Evolutionary conservation across 306 rosid genomes (phyloP).

Genomic region (Glycine latifolia): DNA sequence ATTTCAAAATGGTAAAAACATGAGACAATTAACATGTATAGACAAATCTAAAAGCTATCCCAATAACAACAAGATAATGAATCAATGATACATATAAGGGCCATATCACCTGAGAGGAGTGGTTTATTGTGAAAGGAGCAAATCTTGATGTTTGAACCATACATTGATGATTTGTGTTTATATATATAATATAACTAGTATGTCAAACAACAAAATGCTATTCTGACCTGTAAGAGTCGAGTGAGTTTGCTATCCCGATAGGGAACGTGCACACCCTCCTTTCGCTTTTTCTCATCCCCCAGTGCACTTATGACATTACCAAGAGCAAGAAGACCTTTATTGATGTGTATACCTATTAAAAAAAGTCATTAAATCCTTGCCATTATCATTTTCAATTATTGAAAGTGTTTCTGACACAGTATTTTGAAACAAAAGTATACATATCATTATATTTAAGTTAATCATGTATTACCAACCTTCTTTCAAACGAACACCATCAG

Average conservation of each 20-base stretch:
- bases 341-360: constrained; percentile 76
- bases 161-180: background rate
- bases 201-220: constrained; percentile 41
- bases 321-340: constrained; percentile 90
- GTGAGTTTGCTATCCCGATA: constrained; percentile 92
- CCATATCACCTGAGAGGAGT: background rate
- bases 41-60: constrained; percentile 16
- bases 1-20: background rate
- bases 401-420: background rate
- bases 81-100: background rate
- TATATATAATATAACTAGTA: constrained; percentile 23
- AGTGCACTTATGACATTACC: constrained; percentile 89
- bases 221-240: constrained; percentile 85
- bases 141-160: constrained; percentile 8
- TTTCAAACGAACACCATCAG: constrained; percentile 77
- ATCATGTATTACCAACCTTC: constrained; percentile 63
- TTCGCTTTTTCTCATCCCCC: constrained; percentile 88
- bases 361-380: constrained; percentile 20
- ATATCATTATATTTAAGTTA: background rate
- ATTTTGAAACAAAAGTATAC: constrained; percentile 35
- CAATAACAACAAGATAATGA: background rate
- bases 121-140: background rate
- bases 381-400: constrained; percentile 32
- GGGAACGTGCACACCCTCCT: constrained; percentile 81
- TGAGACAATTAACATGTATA: constrained; percentile 18